Base-by-base conservation (phyloP, 1,284 basidiomycete genomes). In the Mycosarcoma maydis region DNA sequence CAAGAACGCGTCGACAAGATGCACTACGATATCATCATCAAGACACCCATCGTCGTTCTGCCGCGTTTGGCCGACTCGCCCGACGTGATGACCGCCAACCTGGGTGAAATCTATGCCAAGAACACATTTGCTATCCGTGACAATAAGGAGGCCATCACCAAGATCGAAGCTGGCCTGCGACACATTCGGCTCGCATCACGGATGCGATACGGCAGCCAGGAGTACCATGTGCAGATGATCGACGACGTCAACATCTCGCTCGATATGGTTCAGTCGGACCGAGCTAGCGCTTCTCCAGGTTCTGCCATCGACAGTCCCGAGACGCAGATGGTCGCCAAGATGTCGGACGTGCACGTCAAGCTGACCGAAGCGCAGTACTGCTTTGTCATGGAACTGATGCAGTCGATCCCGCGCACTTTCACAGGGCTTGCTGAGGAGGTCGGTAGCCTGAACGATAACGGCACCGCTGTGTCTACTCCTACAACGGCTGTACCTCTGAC, bases 1-100 rank as follows among this genome's bases (percentile, higher is more conserved):
- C 89, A 92, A 73, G 84, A 84, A 61, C 76, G 74, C 19, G 80
- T 76, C n/a, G 77, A 77, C 17, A 87, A 89, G 57, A 94, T 98
- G 91, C 88, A 91, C 80, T 98, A 95, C 84, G 89, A 95, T 65
- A 82, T 98, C 24, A 88, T 90, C 33, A 86, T 98, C 81, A 92
- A 93, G 83, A 91, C 94, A 0, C 96, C 96, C 0, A 97, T 99
- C 72, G 84, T 98, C 37, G 85, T 97, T 19, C 89, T 98, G 73
- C 95, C 96, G 5, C 87, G 88, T 11, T 86, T 92, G 75, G 86
- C 90, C 4, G 81, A 85, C 16, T 89, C 89, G 6, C 83, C 83
- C 2, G 92, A 98, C 81, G 85, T 86, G 26, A 85, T 98, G 44
- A 87, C 90, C 4, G 87, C 96, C 83, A 87, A 91, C 48, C 87